Evolutionary conservation across 257 asterid genomes (phyloP), one percentile per base, ranked within the genome.

Genomic region (Nicotiana otophora): DNA sequence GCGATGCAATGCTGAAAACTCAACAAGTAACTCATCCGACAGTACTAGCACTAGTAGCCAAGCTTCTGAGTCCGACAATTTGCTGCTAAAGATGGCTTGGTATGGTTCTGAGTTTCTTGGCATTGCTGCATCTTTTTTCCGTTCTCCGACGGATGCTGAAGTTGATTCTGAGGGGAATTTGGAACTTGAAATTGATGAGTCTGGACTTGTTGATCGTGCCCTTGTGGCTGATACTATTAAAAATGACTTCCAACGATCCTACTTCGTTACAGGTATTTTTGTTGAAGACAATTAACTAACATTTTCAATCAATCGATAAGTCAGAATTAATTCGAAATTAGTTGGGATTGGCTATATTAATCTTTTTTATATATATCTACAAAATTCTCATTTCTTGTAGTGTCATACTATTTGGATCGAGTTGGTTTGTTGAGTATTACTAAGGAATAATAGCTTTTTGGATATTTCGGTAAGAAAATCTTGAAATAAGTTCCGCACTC

Each of bases 31-130:
- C 66, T 67, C 91, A 62, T 69, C 86, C 34, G 81, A 84, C 4
- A 70, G 60, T 17, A 39, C 78, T 11, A 34, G 76, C 30, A 48
- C 26, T 14, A 14, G 46, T 2, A 75, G 46, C 69, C 74, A 60
- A 81, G 87, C 69, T 53, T 66, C 92, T 1, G 88, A 86, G 78
- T 88, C 98, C 54, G 94, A 92, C 81, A 96, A 94, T 76, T 69
- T 85, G 84, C 82, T 94, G 88, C 93, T 94, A 72, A 91, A 88
- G 88, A 31, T 88, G 36, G 99, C 98, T 39, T 96, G 99, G 98
- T 94, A 94, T 31, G 92, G 93, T 77, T 94, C 99, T 0, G 99
- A 93, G 78, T 77, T 93, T 65, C 97, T 94, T 53, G 99, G 99
- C 8, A 75, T 96, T 82, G 99, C 94, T 12, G 99, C 97, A 65